Conservation (phyloP, 2,329 filamentous ascomycete genomes). For the Coniosporium tulheliwenetii region DNA sequence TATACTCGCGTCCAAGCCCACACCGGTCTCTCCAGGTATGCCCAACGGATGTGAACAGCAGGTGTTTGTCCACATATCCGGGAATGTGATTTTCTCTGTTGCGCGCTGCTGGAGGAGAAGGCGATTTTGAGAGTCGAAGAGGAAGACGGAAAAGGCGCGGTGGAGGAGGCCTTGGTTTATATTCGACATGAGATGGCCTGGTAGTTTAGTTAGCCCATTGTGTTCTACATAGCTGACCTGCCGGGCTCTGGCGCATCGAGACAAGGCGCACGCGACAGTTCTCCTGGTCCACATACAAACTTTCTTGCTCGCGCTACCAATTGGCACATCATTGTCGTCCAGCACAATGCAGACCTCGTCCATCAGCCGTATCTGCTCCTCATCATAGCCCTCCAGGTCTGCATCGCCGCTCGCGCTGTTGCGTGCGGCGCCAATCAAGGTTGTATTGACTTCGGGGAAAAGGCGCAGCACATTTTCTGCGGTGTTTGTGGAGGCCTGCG, state of each 20-base stretch:
- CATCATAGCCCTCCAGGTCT: slow-evolving; percentile 82
- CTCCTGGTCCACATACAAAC: slow-evolving; percentile 48
- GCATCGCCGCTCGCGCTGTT: slow-evolving; percentile 30
- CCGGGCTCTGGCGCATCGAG: too few relatives aligned
- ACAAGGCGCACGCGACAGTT: too few relatives aligned
- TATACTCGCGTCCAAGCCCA: slow-evolving; percentile 63
- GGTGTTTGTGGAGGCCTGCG: slow-evolving; percentile 48
- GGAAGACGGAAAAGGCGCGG: slow-evolving; percentile 93
- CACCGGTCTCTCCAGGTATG: slow-evolving; percentile 80
- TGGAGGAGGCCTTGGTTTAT: slow-evolving; percentile 92
- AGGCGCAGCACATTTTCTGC: slow-evolving; percentile 74
- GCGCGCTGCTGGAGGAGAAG: slow-evolving; percentile 92
- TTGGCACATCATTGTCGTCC: slow-evolving; percentile 80
- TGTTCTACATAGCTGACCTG: too few relatives aligned
- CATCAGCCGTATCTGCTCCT: slow-evolving; percentile 95
- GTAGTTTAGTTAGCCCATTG: neutral
- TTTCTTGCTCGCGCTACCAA: slow-evolving; percentile 97
- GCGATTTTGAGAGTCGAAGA: slow-evolving; percentile 88
- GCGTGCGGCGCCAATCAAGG: slow-evolving; percentile 43
- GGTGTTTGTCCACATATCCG: slow-evolving; percentile 99
- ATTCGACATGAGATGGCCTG: slow-evolving; percentile 97
- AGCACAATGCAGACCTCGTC: slow-evolving; percentile 97
- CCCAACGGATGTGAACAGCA: slow-evolving; percentile 96
- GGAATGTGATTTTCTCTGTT: slow-evolving; percentile 95
- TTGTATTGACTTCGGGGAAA: slow-evolving; percentile 66